Percentiles rank a stretch among this genome's conserved stretches.
phyloP scores from a whole-genome alignment of 1,284 basidiomycete genomes.

The Ganoderma resinaceum region DNA sequence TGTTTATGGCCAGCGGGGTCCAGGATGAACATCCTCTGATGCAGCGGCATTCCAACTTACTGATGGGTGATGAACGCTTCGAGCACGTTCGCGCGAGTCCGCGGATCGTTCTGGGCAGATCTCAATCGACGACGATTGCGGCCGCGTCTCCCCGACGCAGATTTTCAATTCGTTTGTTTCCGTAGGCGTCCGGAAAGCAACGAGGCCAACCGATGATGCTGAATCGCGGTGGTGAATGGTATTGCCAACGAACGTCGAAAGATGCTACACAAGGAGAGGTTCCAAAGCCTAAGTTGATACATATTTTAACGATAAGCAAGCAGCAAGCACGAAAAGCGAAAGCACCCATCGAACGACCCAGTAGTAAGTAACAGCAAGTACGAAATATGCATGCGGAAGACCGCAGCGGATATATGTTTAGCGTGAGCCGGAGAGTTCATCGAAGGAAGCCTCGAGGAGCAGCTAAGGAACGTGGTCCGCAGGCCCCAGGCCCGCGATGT shows the following conservation, averaged over 20 bases:
- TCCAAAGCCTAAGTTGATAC: conserved; percentile 7
- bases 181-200: neutral
- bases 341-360: neutral
- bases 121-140: too few species aligned
- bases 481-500: conserved; percentile 13
- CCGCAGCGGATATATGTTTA: conserved; percentile 25
- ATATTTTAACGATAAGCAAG: conserved; percentile 3
- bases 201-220: too few species aligned
- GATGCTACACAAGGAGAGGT: conserved; percentile 20
- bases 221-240: conserved; percentile 6
- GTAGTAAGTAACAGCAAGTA: neutral
- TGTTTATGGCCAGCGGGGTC: neutral
- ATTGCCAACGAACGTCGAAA: conserved; percentile 15
- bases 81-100: neutral
- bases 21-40: neutral
- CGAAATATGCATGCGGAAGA: conserved; percentile 10
- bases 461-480: conserved; percentile 15
- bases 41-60: too few species aligned
- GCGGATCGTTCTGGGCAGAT: neutral
- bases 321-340: conserved; percentile 13
- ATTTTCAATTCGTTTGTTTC: neutral
- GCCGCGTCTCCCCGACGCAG: too few species aligned
- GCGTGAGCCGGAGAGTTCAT: conserved; percentile 22
- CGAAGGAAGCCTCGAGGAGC: neutral
- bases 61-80: too few species aligned